Evolutionary conservation across 352 stramenopile genomes (phyloP).

Genomic region (Pythium aphanidermatum): DNA sequence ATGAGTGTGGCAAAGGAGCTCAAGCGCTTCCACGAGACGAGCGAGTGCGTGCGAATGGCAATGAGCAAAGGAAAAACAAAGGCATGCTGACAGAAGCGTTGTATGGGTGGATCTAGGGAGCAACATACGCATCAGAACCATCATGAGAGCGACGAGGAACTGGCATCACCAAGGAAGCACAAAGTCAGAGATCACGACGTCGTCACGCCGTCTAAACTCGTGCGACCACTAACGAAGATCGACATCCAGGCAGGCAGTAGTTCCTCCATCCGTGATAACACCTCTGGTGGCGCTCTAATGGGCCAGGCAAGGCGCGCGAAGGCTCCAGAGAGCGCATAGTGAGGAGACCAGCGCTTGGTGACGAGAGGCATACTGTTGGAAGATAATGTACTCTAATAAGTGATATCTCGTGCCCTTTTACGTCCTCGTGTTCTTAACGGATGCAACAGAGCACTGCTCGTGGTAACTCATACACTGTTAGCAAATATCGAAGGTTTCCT

Average conservation of each 20-base stretch:
- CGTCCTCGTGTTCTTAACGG: no score
- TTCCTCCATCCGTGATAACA: background rate
- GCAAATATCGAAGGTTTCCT: slow-evolving; percentile 4
- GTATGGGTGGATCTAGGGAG: background rate
- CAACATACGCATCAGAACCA: background rate
- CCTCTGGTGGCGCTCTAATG: background rate
- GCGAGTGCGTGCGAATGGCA: slow-evolving; percentile 8
- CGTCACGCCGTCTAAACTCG: slow-evolving; percentile 46
- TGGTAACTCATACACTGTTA: background rate
- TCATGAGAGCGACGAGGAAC: slow-evolving; percentile 5
- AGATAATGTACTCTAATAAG: no score
- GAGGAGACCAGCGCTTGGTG: no score
- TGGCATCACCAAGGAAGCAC: background rate
- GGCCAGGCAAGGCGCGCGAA: background rate
- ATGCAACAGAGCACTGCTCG: no score
- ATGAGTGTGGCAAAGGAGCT: slow-evolving; percentile 37
- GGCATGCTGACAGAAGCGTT: background rate
- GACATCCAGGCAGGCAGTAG: slow-evolving; percentile 26
- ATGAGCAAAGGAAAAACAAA: no score
- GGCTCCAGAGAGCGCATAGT: slow-evolving; percentile 15
- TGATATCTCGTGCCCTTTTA: no score
- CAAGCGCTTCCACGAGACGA: slow-evolving; percentile 54
- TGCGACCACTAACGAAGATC: slow-evolving; percentile 58
- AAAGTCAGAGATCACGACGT: no score
- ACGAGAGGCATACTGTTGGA: no score